These are phyloP conservation scores for Clarireedia paspali DNA, from an alignment of 2,329 filamentous ascomycete species.

Conservation along the genomic window DNA sequence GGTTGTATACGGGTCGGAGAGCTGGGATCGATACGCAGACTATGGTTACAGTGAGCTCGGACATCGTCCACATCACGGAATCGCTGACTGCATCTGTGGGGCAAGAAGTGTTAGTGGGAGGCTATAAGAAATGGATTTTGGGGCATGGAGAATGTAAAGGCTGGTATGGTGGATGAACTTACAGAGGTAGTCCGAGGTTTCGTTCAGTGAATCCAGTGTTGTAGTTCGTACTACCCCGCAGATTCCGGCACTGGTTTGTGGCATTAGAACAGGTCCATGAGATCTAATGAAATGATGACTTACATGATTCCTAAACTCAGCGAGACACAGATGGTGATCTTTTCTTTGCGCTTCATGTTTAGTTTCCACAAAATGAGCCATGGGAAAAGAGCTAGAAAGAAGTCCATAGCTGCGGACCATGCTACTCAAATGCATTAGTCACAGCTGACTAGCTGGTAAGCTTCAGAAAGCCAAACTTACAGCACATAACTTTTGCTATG, in stretches of 20 bases:
- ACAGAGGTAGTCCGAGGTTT: conserved; percentile 2
- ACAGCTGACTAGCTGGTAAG: no score
- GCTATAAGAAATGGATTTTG: no score
- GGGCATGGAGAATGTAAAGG: no score
- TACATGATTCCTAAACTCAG: conserved; percentile 1
- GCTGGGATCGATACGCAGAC: conserved; percentile 3
- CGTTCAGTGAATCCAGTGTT: not conserved
- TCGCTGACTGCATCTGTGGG: conserved; percentile 1
- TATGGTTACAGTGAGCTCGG: not conserved
- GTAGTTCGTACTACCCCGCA: not conserved
- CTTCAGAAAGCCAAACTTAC: not conserved
- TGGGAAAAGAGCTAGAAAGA: conserved; percentile 1
- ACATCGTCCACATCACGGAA: conserved; percentile 6
- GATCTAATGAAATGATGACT: not conserved
- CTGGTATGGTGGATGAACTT: not conserved
- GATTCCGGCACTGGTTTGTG: not conserved
- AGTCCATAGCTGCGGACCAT: not conserved
- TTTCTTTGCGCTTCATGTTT: conserved; percentile 5
- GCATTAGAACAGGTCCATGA: not conserved
- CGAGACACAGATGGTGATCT: conserved; percentile 1
- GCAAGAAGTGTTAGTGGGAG: not conserved
- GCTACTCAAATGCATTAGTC: not conserved
- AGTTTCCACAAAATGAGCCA: not conserved
- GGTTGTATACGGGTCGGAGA: conserved; percentile 2
- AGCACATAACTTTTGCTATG: conserved; percentile 3